phyloP scores from a whole-genome alignment of 2,329 filamentous ascomycete species.

The Verticillium alfalfae region DNA sequence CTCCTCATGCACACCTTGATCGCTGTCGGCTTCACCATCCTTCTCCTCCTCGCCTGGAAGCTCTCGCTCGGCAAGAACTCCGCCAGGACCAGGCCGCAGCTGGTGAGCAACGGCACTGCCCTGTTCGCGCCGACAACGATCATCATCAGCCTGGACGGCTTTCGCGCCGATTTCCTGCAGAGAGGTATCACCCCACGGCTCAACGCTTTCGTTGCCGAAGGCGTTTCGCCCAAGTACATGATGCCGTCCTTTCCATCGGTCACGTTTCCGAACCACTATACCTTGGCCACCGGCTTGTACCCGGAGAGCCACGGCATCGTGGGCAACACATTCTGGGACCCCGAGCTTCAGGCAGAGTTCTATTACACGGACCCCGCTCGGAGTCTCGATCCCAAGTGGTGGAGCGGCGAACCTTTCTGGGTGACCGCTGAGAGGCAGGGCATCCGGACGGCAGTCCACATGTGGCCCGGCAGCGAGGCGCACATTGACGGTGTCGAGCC shows the following conservation, averaged over 20 bases:
- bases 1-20: constrained; percentile 47
- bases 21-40: constrained; percentile 47
- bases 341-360: constrained; percentile 70
- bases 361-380: constrained; percentile 73
- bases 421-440: constrained; percentile 82
- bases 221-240: constrained; percentile 90
- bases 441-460: constrained; percentile 78
- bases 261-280: constrained; percentile 96
- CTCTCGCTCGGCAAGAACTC: constrained; percentile 38
- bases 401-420: constrained; percentile 92
- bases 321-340: constrained; percentile 93
- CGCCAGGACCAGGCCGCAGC: constrained; percentile 23
- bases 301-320: constrained; percentile 92
- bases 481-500: constrained; percentile 72
- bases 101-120: constrained; percentile 76
- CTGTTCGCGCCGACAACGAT: constrained; percentile 89
- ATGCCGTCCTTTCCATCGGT: constrained; percentile 90
- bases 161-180: constrained; percentile 87
- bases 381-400: constrained; percentile 86
- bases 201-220: constrained; percentile 70
- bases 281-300: constrained; percentile 84
- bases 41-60: constrained; percentile 55
- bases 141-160: constrained; percentile 89
- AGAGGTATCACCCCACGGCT: constrained; percentile 79
- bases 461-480: constrained; percentile 98